Conservation (phyloP, 2,329 filamentous ascomycete genomes). For the Fusarium agapanthi region DNA sequence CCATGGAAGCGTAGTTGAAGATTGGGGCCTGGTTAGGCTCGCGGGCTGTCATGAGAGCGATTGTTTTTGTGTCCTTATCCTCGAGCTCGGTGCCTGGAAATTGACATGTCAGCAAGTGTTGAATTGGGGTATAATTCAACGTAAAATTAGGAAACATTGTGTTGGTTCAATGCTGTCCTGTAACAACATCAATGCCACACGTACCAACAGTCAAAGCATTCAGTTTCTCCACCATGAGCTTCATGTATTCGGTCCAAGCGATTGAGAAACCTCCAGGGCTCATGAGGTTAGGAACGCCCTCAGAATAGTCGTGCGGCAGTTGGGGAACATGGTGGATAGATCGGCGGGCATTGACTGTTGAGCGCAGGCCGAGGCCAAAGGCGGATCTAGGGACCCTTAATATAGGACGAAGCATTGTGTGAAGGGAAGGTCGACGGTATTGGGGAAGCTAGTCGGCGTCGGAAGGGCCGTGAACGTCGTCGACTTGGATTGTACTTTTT, state of each 20-base stretch:
- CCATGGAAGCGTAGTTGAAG: constrained; percentile 98
- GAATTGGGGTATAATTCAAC: background rate
- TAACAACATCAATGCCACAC: constrained; percentile 37
- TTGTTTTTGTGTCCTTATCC: constrained; percentile 68
- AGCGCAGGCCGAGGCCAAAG: constrained; percentile 49
- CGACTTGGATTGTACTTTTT: constrained; percentile 30
- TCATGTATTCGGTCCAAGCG: constrained; percentile 86
- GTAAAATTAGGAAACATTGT: constrained; percentile 10
- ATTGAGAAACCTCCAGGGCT: constrained; percentile 74
- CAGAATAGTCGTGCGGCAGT: constrained; percentile 56
- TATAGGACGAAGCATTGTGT: constrained; percentile 60
- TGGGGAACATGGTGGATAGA: constrained; percentile 58
- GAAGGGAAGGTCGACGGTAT: background rate
- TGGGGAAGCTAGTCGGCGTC: constrained; percentile 9
- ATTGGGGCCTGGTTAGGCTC: constrained; percentile 78
- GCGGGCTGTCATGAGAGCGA: constrained; percentile 80
- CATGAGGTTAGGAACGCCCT: constrained; percentile 75
- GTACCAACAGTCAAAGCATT: constrained; percentile 78
- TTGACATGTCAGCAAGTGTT: constrained; percentile 17
- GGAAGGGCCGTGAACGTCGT: constrained; percentile 16
- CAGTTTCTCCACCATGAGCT: constrained; percentile 76
- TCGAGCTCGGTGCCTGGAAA: constrained; percentile 71
- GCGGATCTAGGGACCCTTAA: constrained; percentile 60
- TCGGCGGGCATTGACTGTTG: constrained; percentile 49
- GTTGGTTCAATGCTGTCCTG: background rate